Evolutionary conservation across 192 early-diverging fungal species (phyloP), one percentile per base, ranked within the genome.

Genomic region (Backusella sp.): DNA sequence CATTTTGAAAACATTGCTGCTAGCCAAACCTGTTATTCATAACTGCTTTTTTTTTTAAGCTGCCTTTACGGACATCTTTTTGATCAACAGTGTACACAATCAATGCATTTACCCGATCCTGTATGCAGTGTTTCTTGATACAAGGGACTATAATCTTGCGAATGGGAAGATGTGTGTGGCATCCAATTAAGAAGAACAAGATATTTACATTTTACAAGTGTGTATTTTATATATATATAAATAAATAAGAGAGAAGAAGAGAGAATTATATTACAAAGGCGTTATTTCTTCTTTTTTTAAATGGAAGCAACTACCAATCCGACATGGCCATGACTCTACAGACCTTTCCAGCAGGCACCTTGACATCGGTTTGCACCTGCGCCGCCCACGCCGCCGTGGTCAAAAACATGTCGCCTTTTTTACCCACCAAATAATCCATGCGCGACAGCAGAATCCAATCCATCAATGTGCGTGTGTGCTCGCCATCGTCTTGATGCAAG

Each of bases 351-450:
- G 66, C 35, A 68, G 28, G 28, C 14, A 71, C 39, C 21, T 65
- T 23, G 19, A 78, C 39, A 56, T 78, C 77, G 1, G 77, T 78
- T 23, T 78, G 66, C 1, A 74, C 75, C 66, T 80, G 79, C 59
- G 79, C 79, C 4, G 76, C 79, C 79, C 79, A 80, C 34, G 79
- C 79, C 17, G 75, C 75, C 15, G 75, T 80, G 17, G 67, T 69
- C 12, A 74, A 42, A 44, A 74, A 76, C 5, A 17, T 39, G 70
- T 80, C 79, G 2, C 68, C 14, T 1, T 53, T 34, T 19, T 66
- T 17, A 6, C 79, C 79, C n/a, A 80, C 23, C 37, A 80, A 70
- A 65, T 77, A 68, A 52, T 80, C 79, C 79, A 80, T 76, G 2
- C 75, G 44, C 2, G 79, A 73, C 19, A 80, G 49, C 35, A 80